phyloP scores from a whole-genome alignment of 164 flowering plant species.

The Umbellularia californica region DNA sequence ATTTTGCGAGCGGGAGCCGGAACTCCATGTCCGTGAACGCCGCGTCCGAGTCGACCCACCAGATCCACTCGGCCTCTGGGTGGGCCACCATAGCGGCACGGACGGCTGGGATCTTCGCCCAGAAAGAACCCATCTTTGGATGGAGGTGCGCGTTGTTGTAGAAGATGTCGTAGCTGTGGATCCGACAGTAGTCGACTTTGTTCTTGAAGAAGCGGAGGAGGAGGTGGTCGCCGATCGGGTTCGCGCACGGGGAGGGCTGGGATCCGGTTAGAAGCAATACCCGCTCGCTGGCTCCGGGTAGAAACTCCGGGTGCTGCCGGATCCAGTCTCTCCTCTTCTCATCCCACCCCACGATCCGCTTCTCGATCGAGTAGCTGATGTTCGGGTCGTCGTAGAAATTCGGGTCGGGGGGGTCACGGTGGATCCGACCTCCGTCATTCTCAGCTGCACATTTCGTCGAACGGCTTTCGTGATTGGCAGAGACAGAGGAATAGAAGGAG shows the following conservation, averaged over 20 bases:
- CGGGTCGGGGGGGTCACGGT: not conserved
- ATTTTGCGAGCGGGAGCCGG: conserved; percentile 62
- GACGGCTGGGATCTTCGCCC: conserved; percentile 83
- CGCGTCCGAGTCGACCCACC: conserved; percentile 99
- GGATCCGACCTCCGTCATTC: not conserved
- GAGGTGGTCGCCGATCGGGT: conserved; percentile 46
- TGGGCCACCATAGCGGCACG: conserved; percentile 92
- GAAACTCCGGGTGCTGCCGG: conserved; percentile 27
- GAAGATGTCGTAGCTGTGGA: conserved; percentile 44
- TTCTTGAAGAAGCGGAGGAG: conserved; percentile 49
- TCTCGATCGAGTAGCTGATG: conserved; percentile 29
- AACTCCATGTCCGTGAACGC: conserved; percentile 92
- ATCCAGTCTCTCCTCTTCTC: conserved; percentile 34
- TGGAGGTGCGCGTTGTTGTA: conserved; percentile 47
- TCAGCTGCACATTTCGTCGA: not conserved
- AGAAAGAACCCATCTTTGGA: conserved; percentile 61
- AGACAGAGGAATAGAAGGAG: not conserved
- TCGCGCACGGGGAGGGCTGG: conserved; percentile 32
- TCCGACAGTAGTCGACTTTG: conserved; percentile 46
- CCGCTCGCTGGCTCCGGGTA: conserved; percentile 15
- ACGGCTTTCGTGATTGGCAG: not conserved
- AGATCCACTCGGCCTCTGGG: conserved; percentile 98
- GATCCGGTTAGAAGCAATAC: conserved; percentile 29
- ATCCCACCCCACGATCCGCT: conserved; percentile 33
- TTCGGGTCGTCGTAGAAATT: conserved; percentile 42